Conservation (phyloP, 2,329 filamentous ascomycete species). For the Arachnomyces sp. region DNA sequence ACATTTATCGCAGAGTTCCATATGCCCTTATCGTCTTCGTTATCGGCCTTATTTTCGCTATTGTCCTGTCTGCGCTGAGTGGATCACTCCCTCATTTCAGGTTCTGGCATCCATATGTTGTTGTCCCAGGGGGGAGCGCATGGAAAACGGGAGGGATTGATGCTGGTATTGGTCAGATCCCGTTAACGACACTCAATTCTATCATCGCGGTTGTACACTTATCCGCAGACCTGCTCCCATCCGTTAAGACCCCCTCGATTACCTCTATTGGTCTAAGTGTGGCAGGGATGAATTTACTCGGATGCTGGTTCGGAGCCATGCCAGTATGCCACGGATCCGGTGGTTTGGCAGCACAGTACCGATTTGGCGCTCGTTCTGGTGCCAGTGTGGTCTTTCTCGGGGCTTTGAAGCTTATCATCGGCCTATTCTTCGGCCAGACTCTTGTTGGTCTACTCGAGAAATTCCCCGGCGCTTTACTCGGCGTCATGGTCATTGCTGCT, state of each 20-base stretch:
- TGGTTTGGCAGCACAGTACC: conserved; percentile 80
- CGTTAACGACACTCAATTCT: conserved; percentile 86
- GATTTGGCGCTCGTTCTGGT: conserved; percentile 84
- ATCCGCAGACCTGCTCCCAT: conserved; percentile 67
- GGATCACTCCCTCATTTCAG: conserved; percentile 45
- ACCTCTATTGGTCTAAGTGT: conserved; percentile 77
- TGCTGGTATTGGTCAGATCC: conserved; percentile 77
- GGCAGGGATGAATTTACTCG: conserved; percentile 71
- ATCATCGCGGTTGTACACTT: conserved; percentile 81
- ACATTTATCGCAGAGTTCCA: conserved; percentile 59
- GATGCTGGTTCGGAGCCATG: conserved; percentile 92
- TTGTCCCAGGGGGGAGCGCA: conserved; percentile 38
- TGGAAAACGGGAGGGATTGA: conserved; percentile 52
- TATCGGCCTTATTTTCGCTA: conserved; percentile 60
- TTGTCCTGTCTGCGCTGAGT: conserved; percentile 31
- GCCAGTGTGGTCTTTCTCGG: conserved; percentile 76
- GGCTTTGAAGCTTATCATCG: conserved; percentile 64
- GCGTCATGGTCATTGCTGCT: conserved; percentile 82
- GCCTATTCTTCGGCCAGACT: conserved; percentile 65
- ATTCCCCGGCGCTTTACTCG: conserved; percentile 70
- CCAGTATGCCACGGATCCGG: conserved; percentile 90
- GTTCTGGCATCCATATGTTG: conserved; percentile 53
- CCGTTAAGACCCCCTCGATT: conserved; percentile 59
- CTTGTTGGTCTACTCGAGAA: conserved; percentile 62
- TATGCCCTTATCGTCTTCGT: conserved; percentile 69